Evolutionary conservation across 163 green algal species (phyloP), one percentile per base, ranked within the genome.

Genomic region (Trebouxiophyceae sp.): DNA sequence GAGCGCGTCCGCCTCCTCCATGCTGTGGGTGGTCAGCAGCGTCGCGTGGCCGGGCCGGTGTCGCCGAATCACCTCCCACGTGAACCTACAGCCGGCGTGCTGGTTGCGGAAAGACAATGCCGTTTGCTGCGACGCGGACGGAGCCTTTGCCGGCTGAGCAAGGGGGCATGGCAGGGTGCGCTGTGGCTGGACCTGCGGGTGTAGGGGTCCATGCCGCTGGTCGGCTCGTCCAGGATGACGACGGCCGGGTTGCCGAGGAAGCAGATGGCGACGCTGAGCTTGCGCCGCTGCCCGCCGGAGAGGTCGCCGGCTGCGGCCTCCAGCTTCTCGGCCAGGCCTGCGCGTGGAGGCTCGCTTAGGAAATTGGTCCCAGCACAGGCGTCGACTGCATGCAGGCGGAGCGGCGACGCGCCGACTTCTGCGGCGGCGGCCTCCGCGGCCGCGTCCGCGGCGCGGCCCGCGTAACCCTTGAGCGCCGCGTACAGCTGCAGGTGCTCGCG

Each of bases 401-500:
- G 23, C 56, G 39, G 56, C 31, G 6, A 24, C 70, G 57, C 60
- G 73, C 70, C 84, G 30, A 93, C 81, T 67, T 83, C 47, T 1
- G 57, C 50, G 8, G 76, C 76, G 29, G 76, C 59, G 28, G 75
- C 62, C 3, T 34, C 62, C 4, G 62, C 66, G 22, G 67, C 62
- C 1, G 34, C 60, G 4, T 66, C 7, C 26, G 59, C 54, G 30
- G 70, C 64, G 4, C 22, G 4, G n/a, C 46, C 57, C 26, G 28
- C 8, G 6, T 68, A 76, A 1, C 89, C 88, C 67, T 92, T 92
- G 71, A 97, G 84, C n/a, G 84, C 81, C 0, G 79, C 81, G 63
- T 89, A 94, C 57, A 97, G 77, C 58, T 74, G 50, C 68, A 98
- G 79, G 77, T 97, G 91, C 80, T 98, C 92, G 24, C 58, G 45